Base-by-base conservation (phyloP, 495 filamentous ascomycete species). In the Mytilinidion resinicola region DNA sequence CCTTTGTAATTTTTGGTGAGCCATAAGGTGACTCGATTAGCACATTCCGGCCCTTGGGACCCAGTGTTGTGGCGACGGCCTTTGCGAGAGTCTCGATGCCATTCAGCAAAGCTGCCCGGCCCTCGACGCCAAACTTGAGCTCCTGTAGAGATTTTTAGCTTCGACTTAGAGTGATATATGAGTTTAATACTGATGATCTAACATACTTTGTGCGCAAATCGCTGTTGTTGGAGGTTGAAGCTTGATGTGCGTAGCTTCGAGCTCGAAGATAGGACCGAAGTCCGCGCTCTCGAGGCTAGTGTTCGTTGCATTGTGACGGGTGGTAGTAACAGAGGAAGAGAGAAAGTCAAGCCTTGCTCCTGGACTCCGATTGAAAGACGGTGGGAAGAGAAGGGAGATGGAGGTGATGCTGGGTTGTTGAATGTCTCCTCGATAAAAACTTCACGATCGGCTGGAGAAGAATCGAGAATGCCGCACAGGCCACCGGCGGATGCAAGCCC, bases 1-100 rank as follows among this genome's bases (percentile, higher is more conserved):
- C 93, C 80, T 98, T 98, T 69, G 93, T 98, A 75, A 98, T 98
- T 81, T 97, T 98, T 61, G 93, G 93, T 48, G 93, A 95, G 69
- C 95, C 95, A 72, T 95, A 98, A 76, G 87, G 85, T 48, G 92
- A 96, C 78, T 98, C 93, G 59, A 98, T 98, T 65, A 98, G 71
- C 60, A 98, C 93, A 79, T 96, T 97, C 66, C 93, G 85, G 72
- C 93, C 93, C 82, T 98, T 98, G 64, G 93, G 93, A 53, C 93
- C 93, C 41, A 98, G 82, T 59, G 93, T 98, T 57, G 95, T 96
- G 43, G 93, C 88, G 55, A 98, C 93, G 56, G 93, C 93, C 78
- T 87, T 95, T 64, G 95, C 91, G 44, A 98, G 84, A 59, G 95
- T 96, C 72, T 98, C 93, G 55, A 97, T 91, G 82, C 93, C 93